Base-by-base conservation (phyloP, 306 rosid genomes). In the Vicia villosa region DNA sequence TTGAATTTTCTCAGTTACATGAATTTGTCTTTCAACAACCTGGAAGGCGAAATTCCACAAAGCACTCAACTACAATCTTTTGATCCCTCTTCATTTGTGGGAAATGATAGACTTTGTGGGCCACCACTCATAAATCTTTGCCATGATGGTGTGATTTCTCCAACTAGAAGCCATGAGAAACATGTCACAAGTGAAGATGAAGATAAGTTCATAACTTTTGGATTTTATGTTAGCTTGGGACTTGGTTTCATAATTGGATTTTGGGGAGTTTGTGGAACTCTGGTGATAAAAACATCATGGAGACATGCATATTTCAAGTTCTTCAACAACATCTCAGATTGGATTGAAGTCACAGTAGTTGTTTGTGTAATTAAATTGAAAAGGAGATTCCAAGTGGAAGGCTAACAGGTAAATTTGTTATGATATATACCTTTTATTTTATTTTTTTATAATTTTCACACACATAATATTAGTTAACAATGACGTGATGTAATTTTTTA, bases 71-170 rank as follows among this genome's bases (percentile, higher is more conserved):
- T 38, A 38, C 42, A 38, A 38, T 38, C 42, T 8, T 8, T 70
- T 70, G 57, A 43, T 43, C 9, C 50, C 45, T 76, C 63, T 11
- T 5, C 43, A n/a, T 83, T 37, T 11, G 1, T 0, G 4, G 83
- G 81, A 8, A 79, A 83, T 28, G 20, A 0, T n/a, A 42, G 67
- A 8, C 83, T 79, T 61, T 83, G 83, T 55, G 81, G 81, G 4
- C 28, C 6, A 1, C 79, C 81, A 2, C 63, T 38, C 42, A 38
- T 38, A 38, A 38, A 38, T 8, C 3, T 38, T 38, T 38, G 13
- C 41, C 26, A 1, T 1, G 28, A 26, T 1, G 28, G 3, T 26
- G 28, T 26, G 28, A 26, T 26, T 26, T 26, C 28, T 26, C 28
- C 28, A 26, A 1, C 3, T 28, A 4, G 34, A 28, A 28, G 34